Percentiles rank a stretch among this genome's conserved stretches.
Conservation (phyloP, 495 filamentous ascomycete genomes). For the Tuber magnatum region DNA sequence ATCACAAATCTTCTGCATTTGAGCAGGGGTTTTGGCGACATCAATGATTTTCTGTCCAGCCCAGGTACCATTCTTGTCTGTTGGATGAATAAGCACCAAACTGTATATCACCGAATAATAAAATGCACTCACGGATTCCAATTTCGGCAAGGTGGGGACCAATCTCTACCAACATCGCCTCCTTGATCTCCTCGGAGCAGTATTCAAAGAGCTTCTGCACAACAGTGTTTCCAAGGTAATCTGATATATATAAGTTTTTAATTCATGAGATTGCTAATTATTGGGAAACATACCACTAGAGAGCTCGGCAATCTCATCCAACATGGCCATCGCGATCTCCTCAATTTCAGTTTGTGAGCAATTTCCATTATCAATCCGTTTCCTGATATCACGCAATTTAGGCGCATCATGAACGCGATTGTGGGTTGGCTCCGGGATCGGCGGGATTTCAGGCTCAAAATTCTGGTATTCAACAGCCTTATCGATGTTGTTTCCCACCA, state of each 20-base stretch:
- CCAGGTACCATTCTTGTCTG: conserved; percentile 96
- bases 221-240: conserved; percentile 98
- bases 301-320: conserved; percentile 91
- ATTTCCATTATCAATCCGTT: conserved; percentile 91
- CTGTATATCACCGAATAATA: neutral
- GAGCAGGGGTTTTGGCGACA: conserved; percentile 72
- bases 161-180: conserved; percentile 83
- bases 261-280: neutral
- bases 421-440: conserved; percentile 80
- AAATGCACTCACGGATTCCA: conserved; percentile 55
- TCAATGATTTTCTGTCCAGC: conserved; percentile 99
- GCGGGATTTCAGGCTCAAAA: conserved; percentile 78
- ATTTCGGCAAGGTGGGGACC: conserved; percentile 90
- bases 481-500: conserved; percentile 67
- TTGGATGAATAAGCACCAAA: conserved; percentile 20
- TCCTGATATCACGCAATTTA: conserved; percentile 89
- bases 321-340: conserved; percentile 81
- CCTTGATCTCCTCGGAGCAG: conserved; percentile 81
- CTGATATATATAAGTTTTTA: conserved; percentile 43
- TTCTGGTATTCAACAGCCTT: conserved; percentile 63
- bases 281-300: conserved; percentile 44
- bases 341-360: conserved; percentile 83
- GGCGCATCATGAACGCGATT: conserved; percentile 90
- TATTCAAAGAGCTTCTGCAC: conserved; percentile 97
- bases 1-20: conserved; percentile 79